Percentiles rank a stretch among this genome's conserved stretches.
Conservation (phyloP, 164 flowering plant species). For the Macadamia tetraphylla region DNA sequence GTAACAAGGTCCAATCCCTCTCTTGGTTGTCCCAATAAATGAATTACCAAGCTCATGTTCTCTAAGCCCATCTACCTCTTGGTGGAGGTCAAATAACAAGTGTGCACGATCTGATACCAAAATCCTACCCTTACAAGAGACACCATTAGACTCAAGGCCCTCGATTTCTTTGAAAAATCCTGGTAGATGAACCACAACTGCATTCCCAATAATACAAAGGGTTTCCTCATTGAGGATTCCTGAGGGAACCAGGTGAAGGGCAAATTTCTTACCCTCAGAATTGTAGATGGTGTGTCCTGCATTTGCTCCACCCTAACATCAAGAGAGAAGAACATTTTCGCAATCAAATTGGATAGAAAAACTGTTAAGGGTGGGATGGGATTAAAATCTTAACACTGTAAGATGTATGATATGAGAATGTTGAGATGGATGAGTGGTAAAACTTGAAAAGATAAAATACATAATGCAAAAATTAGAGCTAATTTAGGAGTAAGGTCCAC, state of each 20-base stretch:
- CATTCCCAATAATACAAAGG: slow-evolving; percentile 88
- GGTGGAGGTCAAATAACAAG: slow-evolving; percentile 86
- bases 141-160: slow-evolving; percentile 77
- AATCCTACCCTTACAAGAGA: slow-evolving; percentile 81
- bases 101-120: slow-evolving; percentile 95
- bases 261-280: slow-evolving; percentile 89
- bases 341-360: background rate
- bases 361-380: no score
- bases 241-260: slow-evolving; percentile 94
- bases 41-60: slow-evolving; percentile 89
- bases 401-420: no score
- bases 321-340: background rate
- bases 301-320: slow-evolving; percentile 86
- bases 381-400: no score
- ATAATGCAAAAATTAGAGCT: no score
- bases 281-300: slow-evolving; percentile 97
- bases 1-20: slow-evolving; percentile 95
- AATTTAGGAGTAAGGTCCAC: no score
- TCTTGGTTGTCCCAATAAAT: slow-evolving; percentile 88
- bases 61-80: slow-evolving; percentile 80
- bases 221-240: slow-evolving; percentile 96
- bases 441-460: no score
- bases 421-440: no score
- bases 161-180: slow-evolving; percentile 84
- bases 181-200: slow-evolving; percentile 92